Evolutionary conservation across 192 early-diverging fungal genomes (phyloP), one percentile per base, ranked within the genome.

Genomic region (Entrophospora sp.): DNA sequence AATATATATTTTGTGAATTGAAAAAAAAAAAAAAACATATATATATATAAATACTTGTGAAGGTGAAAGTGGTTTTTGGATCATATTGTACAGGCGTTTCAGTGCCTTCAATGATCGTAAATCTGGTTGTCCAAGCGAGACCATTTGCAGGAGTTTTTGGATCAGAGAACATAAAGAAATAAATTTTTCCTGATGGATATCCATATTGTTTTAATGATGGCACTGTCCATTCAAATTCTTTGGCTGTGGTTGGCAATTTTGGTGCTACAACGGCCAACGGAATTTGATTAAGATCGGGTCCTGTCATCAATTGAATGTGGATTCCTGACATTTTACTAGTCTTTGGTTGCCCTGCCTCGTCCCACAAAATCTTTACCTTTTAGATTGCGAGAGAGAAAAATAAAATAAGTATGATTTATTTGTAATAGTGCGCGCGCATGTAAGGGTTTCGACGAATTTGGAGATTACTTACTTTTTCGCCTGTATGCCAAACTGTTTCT

Each of bases 81-180:
- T 34, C 10, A 38, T 58, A 58, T 37, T 12, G n/a, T 2, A 18
- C 35, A 6, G 35, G 5, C 0, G 56, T 12, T 4, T 10, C 20
- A 22, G 1, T 38, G 13, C 12, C 34, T 34, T 58, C 56, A n/a
- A 58, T 7, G 14, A 58, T 36, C 8, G 35, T 58, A 24, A 58
- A 58, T 22, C 56, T 34, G 1, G 56, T 58, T n/a, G 34, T 34
- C 56, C 56, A 58, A 40, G 18, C 24, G 37, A 38, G 1, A 37
- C 56, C 56, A 22, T 18, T 6, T 37, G n/a, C 1, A 58, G 56
- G 56, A 0, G 35, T 58, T 6, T 8, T 22, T 20, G 56, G 20
- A 58, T 38, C 35, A 13, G 56, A 40, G 37, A 58, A 58, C 56
- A 58, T 58, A 4, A 58, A 34, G 30, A 58, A 58, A 58, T 58